Conservation (phyloP, 2,329 filamentous ascomycete genomes). For the Claviceps purpurea region DNA sequence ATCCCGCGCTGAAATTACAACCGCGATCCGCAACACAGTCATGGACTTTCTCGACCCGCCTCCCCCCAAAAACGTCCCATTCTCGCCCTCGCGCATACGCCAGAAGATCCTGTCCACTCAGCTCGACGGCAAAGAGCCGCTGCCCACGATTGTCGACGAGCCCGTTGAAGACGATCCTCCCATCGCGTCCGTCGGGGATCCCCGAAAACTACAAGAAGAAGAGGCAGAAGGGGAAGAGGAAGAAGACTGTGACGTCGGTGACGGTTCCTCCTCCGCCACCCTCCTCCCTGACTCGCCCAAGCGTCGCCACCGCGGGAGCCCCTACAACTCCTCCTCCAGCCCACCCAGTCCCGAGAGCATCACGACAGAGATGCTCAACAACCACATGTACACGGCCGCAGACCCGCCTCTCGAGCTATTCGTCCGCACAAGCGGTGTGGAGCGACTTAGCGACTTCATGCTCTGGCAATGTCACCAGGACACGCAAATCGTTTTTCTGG, state of each 20-base stretch:
- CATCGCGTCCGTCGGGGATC: constrained; percentile 20
- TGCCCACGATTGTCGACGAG: constrained; percentile 34
- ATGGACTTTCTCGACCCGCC: constrained; percentile 70
- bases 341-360: constrained; percentile 73
- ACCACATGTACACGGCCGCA: constrained; percentile 76
- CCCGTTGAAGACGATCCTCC: constrained; percentile 1
- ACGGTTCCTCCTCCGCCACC: constrained; percentile 41
- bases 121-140: constrained; percentile 32
- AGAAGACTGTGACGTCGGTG: constrained; percentile 32
- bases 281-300: constrained; percentile 40
- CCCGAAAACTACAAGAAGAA: not conserved
- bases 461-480: constrained; percentile 94
- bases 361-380: constrained; percentile 65
- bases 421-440: constrained; percentile 83
- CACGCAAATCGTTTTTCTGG: constrained; percentile 82
- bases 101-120: constrained; percentile 68
- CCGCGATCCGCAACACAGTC: constrained; percentile 77
- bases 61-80: constrained; percentile 52
- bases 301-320: constrained; percentile 20
- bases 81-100: constrained; percentile 77
- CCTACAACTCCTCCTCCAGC: constrained; percentile 22
- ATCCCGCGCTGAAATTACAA: constrained; percentile 86
- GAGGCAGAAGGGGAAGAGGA: constrained; percentile 14
- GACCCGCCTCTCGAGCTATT: constrained; percentile 84
- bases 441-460: constrained; percentile 93